Evolutionary conservation across 805 yeast genomes (phyloP).

Genomic region (Teunomyces cretensis): DNA sequence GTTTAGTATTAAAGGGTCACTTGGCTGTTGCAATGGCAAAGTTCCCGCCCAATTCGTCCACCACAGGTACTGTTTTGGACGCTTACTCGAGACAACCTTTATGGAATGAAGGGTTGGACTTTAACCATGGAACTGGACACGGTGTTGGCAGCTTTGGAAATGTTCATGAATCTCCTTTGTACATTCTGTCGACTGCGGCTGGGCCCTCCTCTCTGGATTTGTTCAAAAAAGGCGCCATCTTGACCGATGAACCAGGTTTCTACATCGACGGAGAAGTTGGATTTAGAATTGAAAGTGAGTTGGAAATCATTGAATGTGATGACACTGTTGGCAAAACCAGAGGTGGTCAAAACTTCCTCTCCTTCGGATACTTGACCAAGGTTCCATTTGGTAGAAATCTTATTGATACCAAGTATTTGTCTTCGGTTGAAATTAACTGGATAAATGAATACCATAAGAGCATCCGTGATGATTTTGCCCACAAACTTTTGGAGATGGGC

Average conservation of each 20-base stretch:
- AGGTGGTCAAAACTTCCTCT: constrained; percentile 30
- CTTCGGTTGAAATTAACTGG: constrained; percentile 34
- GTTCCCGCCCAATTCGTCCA: constrained; percentile 62
- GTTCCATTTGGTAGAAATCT: constrained; percentile 40
- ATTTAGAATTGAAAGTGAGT: constrained; percentile 82
- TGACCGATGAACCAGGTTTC: constrained; percentile 93
- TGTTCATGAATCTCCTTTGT: constrained; percentile 95
- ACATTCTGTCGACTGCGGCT: constrained; percentile 59
- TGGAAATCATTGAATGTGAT: constrained; percentile 52
- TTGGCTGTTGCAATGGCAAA: constrained; percentile 77
- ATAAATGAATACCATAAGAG: constrained; percentile 38
- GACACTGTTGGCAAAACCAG: constrained; percentile 39
- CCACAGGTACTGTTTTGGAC: constrained; percentile 77
- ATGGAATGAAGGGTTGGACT: constrained; percentile 81
- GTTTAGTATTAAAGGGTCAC: constrained; percentile 89
- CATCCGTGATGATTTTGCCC: constrained; percentile 32
- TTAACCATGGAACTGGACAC: constrained; percentile 95
- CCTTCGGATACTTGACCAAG: constrained; percentile 41
- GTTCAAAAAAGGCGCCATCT: constrained; percentile 60
- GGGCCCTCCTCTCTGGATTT: constrained; percentile 49
- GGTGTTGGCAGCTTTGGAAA: constrained; percentile 91
- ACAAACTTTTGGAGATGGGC: constrained; percentile 47
- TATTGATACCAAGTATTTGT: constrained; percentile 32
- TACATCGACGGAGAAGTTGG: constrained; percentile 91
- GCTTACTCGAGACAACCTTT: constrained; percentile 78